These are phyloP conservation scores for Saraca asoca DNA, from an alignment of 331 rosid species.

Conservation along the genomic window DNA sequence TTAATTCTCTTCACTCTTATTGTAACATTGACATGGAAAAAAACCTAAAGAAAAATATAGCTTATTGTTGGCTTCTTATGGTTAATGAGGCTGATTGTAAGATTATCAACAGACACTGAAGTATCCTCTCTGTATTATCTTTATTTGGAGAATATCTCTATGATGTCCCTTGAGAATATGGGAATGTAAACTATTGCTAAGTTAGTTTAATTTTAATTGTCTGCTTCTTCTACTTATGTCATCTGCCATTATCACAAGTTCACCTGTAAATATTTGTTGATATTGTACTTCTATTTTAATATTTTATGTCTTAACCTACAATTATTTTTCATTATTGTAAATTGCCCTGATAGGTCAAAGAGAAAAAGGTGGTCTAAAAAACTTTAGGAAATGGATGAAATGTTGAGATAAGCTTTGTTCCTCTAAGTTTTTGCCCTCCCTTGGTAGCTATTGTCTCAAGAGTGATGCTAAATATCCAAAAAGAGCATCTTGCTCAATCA, in stretches of 20 bases:
- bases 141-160: slow-evolving; percentile 1
- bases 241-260: background rate
- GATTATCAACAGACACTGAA: background rate
- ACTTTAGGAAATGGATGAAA: no score
- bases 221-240: slow-evolving; percentile 3
- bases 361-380: no score
- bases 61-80: background rate
- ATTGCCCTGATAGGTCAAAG: no score
- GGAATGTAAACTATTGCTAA: background rate
- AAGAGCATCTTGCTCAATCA: no score
- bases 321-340: no score
- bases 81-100: background rate
- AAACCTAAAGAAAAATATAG: background rate
- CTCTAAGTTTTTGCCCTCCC: no score
- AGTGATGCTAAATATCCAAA: no score
- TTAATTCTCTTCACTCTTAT: slow-evolving; percentile 1
- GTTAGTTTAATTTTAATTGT: background rate
- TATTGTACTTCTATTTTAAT: background rate
- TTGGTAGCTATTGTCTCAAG: no score
- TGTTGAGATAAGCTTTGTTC: no score
- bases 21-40: slow-evolving; percentile 3
- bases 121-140: slow-evolving; percentile 2
- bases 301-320: background rate
- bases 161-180: background rate
- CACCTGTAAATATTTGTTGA: background rate